A percentile compares a stretch with the other conserved stretches of the same genome.
Evolutionary conservation across 1,284 basidiomycete species (phyloP).

Genomic region (Pisolithus thermaeus): DNA sequence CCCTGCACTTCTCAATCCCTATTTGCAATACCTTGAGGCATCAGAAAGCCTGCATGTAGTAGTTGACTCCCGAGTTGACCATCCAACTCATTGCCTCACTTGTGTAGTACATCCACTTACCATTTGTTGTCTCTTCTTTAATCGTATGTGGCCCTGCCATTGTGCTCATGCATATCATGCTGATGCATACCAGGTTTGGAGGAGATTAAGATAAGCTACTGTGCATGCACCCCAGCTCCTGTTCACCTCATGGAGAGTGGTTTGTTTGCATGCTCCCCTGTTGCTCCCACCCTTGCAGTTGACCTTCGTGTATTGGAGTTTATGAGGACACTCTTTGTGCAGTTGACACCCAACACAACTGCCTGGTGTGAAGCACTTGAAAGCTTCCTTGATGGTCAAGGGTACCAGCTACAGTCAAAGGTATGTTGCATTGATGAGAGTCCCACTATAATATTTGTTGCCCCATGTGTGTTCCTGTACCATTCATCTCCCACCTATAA

Average conservation of each 20-base stretch:
- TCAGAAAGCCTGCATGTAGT: too few species aligned
- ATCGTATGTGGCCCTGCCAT: not conserved
- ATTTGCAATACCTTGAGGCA: too few species aligned
- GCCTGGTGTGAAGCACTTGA: constrained; percentile 9
- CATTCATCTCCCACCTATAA: not conserved
- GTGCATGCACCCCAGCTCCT: not conserved
- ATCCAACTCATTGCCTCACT: not conserved
- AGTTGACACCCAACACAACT: constrained; percentile 3
- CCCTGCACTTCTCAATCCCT: not conserved
- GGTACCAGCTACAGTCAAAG: constrained; percentile 2
- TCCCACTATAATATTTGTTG: not conserved
- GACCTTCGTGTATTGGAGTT: constrained; percentile 2
- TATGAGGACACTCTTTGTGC: constrained; percentile 5
- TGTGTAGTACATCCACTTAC: not conserved
- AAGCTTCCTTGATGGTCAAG: constrained; percentile 2
- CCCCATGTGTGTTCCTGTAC: not conserved
- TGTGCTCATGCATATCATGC: not conserved
- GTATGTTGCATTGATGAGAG: not conserved
- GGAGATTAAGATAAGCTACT: not conserved
- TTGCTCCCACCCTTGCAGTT: constrained; percentile 6
- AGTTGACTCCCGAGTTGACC: too few species aligned
- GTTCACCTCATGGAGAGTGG: constrained; percentile 5
- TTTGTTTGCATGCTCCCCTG: constrained; percentile 10
- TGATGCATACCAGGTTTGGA: not conserved
- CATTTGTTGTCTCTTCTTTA: not conserved